phyloP scores from a whole-genome alignment of 495 filamentous ascomycete species.

The Acidiella bohemica region DNA sequence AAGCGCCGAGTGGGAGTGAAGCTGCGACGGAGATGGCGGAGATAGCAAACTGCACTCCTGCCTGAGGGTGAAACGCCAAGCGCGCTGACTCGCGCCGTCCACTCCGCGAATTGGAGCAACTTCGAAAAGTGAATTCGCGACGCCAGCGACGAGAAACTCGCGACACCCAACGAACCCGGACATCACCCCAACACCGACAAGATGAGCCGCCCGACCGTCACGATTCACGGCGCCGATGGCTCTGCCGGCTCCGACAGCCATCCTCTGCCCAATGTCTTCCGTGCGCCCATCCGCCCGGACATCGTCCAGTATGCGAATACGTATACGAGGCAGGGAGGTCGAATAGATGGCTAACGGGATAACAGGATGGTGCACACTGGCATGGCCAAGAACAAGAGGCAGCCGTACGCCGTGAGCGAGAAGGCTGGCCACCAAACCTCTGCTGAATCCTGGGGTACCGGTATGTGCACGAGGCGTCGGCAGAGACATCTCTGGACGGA shows the following conservation, averaged over 20 bases:
- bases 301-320: slow-evolving; percentile 68
- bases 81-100: too few relatives aligned
- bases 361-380: slow-evolving; percentile 78
- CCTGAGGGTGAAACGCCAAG: too few relatives aligned
- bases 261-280: slow-evolving; percentile 89
- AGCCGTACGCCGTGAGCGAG: slow-evolving; percentile 99
- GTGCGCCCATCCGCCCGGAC: slow-evolving; percentile 90
- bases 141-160: too few relatives aligned
- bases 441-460: slow-evolving; percentile 99
- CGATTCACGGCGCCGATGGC: slow-evolving; percentile 87
- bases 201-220: slow-evolving; percentile 89
- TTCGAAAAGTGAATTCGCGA: too few relatives aligned
- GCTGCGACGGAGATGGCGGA: too few relatives aligned
- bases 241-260: slow-evolving; percentile 71
- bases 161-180: slow-evolving; percentile 1
- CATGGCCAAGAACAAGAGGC: slow-evolving; percentile 99
- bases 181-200: slow-evolving; percentile 38
- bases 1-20: too few relatives aligned
- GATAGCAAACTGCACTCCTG: too few relatives aligned
- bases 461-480: slow-evolving; percentile 44
- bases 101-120: not conserved
- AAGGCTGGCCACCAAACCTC: slow-evolving; percentile 99
- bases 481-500: too few relatives aligned
- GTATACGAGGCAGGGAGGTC: not conserved
- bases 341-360: slow-evolving; percentile 29